A percentile compares a stretch with the other conserved stretches of the same genome.
Evolutionary conservation across 2,329 filamentous ascomycete species (phyloP).

Genomic region (Neobulgaria alba): DNA sequence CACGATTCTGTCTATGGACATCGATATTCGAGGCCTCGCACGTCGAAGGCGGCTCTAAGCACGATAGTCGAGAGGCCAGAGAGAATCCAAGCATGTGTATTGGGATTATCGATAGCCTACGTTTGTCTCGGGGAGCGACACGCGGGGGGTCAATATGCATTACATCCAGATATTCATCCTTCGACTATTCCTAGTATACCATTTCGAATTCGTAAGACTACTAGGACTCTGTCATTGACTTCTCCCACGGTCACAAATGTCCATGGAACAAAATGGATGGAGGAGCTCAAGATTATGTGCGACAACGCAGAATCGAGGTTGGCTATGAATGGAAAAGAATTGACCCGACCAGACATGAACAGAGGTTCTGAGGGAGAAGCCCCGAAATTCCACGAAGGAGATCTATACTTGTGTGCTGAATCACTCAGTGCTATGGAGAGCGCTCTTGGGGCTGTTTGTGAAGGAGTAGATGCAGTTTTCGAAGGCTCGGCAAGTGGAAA

Average conservation of each 20-base stretch:
- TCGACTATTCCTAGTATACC: conserved; percentile 51
- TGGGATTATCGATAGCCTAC: conserved; percentile 82
- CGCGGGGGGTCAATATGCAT: conserved; percentile 58
- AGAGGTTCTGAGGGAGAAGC: conserved; percentile 36
- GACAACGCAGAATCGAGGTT: conserved; percentile 69
- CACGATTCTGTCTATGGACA: conserved; percentile 96
- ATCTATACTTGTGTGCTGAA: conserved; percentile 82
- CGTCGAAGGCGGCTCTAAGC: conserved; percentile 59
- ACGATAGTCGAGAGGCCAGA: conserved; percentile 93
- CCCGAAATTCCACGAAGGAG: conserved; percentile 66
- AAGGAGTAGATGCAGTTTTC: conserved; percentile 84
- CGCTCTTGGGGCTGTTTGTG: conserved; percentile 84
- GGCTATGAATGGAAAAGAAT: conserved; percentile 67
- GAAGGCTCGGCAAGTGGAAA: conserved; percentile 35
- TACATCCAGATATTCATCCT: conserved; percentile 51
- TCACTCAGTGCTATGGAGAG: conserved; percentile 84
- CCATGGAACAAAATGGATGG: conserved; percentile 89
- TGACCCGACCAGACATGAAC: conserved; percentile 59
- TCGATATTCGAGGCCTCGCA: conserved; percentile 75
- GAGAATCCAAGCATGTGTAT: conserved; percentile 71
- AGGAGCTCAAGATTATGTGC: conserved; percentile 80
- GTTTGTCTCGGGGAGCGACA: conserved; percentile 81
- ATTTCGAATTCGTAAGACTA: conserved; percentile 79
- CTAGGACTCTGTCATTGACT: conserved; percentile 59
- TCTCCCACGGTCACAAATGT: conserved; percentile 80